Evolutionary conservation across 495 filamentous ascomycete species (phyloP).

Genomic region (Podospora didyma): DNA sequence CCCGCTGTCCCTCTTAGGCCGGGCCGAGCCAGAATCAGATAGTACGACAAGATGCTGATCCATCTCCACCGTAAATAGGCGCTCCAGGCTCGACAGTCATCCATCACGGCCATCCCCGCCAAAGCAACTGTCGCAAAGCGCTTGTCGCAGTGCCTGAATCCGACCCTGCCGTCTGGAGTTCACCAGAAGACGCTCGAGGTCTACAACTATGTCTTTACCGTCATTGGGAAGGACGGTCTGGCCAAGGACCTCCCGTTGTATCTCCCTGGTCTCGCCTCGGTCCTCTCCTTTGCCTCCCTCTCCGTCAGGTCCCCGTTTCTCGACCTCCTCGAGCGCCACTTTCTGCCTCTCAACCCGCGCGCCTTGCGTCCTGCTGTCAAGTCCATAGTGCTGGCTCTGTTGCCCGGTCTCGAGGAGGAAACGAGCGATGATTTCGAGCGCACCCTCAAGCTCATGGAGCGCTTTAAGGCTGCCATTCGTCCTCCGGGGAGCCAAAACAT

Average conservation of each 20-base stretch:
- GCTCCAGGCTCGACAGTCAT: slow-evolving; percentile 77
- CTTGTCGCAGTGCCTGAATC: slow-evolving; percentile 91
- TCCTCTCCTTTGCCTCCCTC: slow-evolving; percentile 88
- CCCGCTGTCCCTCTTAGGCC: neutral
- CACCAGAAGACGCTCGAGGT: slow-evolving; percentile 97
- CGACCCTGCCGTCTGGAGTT: slow-evolving; percentile 90
- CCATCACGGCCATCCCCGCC: slow-evolving; percentile 69
- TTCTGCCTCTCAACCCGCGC: slow-evolving; percentile 63
- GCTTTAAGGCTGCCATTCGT: slow-evolving; percentile 65
- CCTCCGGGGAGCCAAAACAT: slow-evolving; percentile 41
- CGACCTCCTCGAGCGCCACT: slow-evolving; percentile 73
- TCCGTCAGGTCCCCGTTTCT: slow-evolving; percentile 81
- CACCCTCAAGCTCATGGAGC: slow-evolving; percentile 72
- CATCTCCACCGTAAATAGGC: slow-evolving; percentile 51
- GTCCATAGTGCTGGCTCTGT: slow-evolving; percentile 74
- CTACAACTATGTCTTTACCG: slow-evolving; percentile 79
- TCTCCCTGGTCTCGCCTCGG: slow-evolving; percentile 81
- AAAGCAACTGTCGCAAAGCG: slow-evolving; percentile 83
- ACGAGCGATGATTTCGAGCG: slow-evolving; percentile 95
- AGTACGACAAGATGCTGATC: slow-evolving; percentile 11
- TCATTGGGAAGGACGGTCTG: slow-evolving; percentile 70
- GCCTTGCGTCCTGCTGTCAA: slow-evolving; percentile 84
- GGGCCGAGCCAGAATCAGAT: too few relatives aligned
- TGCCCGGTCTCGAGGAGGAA: slow-evolving; percentile 93
- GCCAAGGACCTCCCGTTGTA: slow-evolving; percentile 80